phyloP scores from a whole-genome alignment of 345 rosid species.

The Euphorbia tirucalli region DNA sequence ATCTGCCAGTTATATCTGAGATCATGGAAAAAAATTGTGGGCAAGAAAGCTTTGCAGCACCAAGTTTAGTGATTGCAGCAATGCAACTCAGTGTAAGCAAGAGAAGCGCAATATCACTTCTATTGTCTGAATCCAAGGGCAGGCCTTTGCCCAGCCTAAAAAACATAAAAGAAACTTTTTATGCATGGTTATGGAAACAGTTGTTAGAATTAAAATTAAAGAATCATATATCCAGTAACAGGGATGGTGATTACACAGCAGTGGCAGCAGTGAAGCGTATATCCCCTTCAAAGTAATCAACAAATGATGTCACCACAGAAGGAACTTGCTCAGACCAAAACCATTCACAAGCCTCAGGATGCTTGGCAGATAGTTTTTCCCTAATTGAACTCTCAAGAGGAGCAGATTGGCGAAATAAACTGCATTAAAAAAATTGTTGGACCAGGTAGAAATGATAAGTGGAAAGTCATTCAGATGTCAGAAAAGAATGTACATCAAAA shows the following conservation, averaged over 20 bases:
- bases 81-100: slow-evolving; percentile 73
- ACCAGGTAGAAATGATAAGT: slow-evolving; percentile 9
- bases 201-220: slow-evolving; percentile 6
- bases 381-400: slow-evolving; percentile 78
- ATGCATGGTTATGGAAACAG: slow-evolving; percentile 16
- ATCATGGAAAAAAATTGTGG: slow-evolving; percentile 60
- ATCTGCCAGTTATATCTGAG: slow-evolving; percentile 72
- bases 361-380: slow-evolving; percentile 75
- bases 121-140: slow-evolving; percentile 45
- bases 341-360: slow-evolving; percentile 72
- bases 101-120: slow-evolving; percentile 69
- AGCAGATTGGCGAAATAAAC: slow-evolving; percentile 72
- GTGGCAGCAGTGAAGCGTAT: slow-evolving; percentile 57
- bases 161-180: slow-evolving; percentile 20
- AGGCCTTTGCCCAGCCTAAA: slow-evolving; percentile 52
- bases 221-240: slow-evolving; percentile 19
- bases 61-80: slow-evolving; percentile 85
- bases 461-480: not conserved
- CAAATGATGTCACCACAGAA: slow-evolving; percentile 51
- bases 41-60: slow-evolving; percentile 78
- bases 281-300: slow-evolving; percentile 63
- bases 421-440: slow-evolving; percentile 38
- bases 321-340: slow-evolving; percentile 84
- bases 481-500: not conserved
- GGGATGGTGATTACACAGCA: slow-evolving; percentile 42